A percentile compares a stretch with the other conserved stretches of the same genome.
These are phyloP conservation scores for Kwoniella shandongensis DNA, from an alignment of 768 basidiomycete genomes.

Conservation along the genomic window DNA sequence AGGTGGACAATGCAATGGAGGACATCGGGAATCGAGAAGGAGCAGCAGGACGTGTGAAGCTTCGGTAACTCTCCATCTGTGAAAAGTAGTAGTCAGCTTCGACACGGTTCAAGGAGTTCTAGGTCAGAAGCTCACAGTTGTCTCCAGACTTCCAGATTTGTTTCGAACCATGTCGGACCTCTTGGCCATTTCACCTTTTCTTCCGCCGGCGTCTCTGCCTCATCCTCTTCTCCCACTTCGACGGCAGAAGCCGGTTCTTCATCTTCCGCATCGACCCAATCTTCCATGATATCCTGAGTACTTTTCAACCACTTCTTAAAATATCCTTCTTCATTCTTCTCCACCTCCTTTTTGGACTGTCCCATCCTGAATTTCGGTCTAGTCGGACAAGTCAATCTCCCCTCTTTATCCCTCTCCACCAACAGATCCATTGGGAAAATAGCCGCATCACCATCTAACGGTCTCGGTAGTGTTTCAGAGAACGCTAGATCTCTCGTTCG, in stretches of 20 bases:
- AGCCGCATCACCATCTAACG: conserved; percentile 28
- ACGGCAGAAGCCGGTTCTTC: conserved; percentile 7
- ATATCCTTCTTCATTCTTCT: conserved; percentile 80
- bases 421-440: conserved; percentile 39
- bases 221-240: conserved; percentile 60
- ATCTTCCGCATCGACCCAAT: conserved; percentile 55
- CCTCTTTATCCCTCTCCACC: conserved; percentile 27
- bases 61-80: conserved; percentile 87
- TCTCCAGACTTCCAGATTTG: conserved; percentile 96
- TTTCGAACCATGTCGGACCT: conserved; percentile 93
- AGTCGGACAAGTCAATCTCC: conserved; percentile 60
- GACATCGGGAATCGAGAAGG: conserved; percentile 95
- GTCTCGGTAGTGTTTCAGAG: conserved; percentile 36
- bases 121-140: conserved; percentile 61
- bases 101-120: background rate
- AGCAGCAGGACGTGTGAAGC: conserved; percentile 91
- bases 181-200: conserved; percentile 21
- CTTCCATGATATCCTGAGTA: conserved; percentile 62
- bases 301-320: conserved; percentile 75
- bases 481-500: conserved; percentile 44
- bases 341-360: conserved; percentile 83
- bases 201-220: conserved; percentile 58
- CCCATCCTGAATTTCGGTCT: conserved; percentile 85
- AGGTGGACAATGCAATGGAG: conserved; percentile 84
- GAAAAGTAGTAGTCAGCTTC: background rate